These are phyloP conservation scores for Tranzscheliella williamsii DNA, from an alignment of 1,284 basidiomycete genomes.

Conservation along the genomic window DNA sequence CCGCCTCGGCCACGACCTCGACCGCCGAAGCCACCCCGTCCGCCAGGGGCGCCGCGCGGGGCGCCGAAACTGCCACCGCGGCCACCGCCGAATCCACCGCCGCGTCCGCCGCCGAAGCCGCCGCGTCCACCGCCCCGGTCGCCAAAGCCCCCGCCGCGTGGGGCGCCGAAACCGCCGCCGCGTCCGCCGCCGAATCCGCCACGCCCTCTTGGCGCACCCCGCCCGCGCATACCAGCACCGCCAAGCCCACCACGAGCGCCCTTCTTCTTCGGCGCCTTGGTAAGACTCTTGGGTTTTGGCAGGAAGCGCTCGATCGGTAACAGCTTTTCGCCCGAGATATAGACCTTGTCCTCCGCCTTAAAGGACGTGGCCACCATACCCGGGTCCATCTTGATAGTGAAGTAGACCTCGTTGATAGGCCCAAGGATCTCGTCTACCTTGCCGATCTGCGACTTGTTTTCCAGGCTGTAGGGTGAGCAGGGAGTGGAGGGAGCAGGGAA, in stretches of 20 bases:
- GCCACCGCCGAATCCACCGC: constrained; percentile 50
- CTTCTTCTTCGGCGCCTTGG: constrained; percentile 46
- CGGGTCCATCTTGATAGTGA: constrained; percentile 95
- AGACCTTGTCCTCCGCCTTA: constrained; percentile 97
- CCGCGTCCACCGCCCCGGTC: constrained; percentile 45
- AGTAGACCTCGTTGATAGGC: constrained; percentile 98
- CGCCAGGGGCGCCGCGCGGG: constrained; percentile 48
- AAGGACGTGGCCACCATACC: constrained; percentile 96
- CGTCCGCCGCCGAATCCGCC: constrained; percentile 41
- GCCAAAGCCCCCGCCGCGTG: constrained; percentile 51
- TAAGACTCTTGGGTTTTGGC: constrained; percentile 80
- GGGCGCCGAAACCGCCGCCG: constrained; percentile 4
- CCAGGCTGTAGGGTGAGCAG: constrained; percentile 64
- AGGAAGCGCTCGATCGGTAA: constrained; percentile 95
- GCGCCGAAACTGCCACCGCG: constrained; percentile 50
- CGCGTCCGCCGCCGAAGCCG: constrained; percentile 23
- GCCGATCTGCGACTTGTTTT: constrained; percentile 94
- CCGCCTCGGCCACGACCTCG: constrained; percentile 48
- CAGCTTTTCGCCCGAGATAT: constrained; percentile 92
- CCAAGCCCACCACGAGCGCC: constrained; percentile 35
- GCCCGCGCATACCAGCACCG: constrained; percentile 19
- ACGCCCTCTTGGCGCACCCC: constrained; percentile 57
- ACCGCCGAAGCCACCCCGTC: constrained; percentile 35
- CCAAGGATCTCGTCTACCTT: constrained; percentile 96
- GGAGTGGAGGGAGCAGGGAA: neutral